Evolutionary conservation across 163 green algal species (phyloP).

Genomic region (Scenedesmus sp.): DNA sequence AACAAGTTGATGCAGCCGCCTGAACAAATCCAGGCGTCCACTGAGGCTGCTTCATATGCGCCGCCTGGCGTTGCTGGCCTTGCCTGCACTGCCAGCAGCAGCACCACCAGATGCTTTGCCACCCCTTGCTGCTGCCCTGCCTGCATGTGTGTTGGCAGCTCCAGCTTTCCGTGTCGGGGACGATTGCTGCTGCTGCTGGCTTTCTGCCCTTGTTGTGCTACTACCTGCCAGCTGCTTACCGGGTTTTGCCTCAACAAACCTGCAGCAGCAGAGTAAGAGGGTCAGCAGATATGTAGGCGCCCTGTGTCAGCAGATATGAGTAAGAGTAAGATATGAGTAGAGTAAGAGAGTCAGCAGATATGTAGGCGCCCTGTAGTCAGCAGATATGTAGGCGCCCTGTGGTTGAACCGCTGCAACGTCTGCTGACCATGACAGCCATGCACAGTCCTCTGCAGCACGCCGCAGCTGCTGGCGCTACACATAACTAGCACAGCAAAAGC

Average conservation of each 20-base stretch:
- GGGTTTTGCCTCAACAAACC: slow-evolving; percentile 7
- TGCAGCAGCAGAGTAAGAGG: background rate
- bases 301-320: too few species aligned
- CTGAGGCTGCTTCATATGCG: background rate
- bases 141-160: background rate
- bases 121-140: background rate
- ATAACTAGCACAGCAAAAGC: too few species aligned
- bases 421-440: too few species aligned
- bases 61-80: background rate
- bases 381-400: too few species aligned
- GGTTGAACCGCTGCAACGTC: too few species aligned
- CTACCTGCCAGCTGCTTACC: background rate
- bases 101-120: background rate
- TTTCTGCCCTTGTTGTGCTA: background rate
- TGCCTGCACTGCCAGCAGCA: background rate
- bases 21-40: too few species aligned
- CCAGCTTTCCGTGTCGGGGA: background rate
- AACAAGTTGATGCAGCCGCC: background rate
- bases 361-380: background rate
- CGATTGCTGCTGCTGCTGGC: background rate
- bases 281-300: background rate
- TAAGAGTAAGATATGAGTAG: too few species aligned
- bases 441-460: background rate
- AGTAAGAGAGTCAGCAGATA: background rate
- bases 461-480: background rate